Evolutionary conservation across 345 rosid genomes (phyloP).

Genomic region (Bretschneidera sinensis): DNA sequence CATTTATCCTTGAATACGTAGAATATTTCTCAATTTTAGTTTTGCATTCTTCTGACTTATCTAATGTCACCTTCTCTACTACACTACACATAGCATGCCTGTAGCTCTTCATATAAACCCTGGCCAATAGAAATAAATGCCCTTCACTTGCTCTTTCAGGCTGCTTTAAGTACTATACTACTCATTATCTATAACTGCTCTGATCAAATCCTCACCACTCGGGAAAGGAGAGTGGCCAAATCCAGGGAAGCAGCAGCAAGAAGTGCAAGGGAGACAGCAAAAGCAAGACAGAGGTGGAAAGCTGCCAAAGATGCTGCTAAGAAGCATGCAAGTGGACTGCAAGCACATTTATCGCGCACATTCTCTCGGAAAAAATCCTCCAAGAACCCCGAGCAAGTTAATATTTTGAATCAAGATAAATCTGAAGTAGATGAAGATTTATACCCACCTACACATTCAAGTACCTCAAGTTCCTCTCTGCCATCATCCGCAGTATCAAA

Average conservation of each 20-base stretch:
- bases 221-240: conserved; percentile 73
- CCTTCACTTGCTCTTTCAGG: conserved; percentile 44
- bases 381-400: conserved; percentile 28
- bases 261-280: conserved; percentile 60
- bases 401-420: conserved; percentile 39
- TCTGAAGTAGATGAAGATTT: conserved; percentile 36
- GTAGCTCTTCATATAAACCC: conserved; percentile 3
- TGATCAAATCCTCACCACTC: conserved; percentile 70
- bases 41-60: conserved; percentile 1
- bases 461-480: conserved; percentile 23
- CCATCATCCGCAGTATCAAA: conserved; percentile 22
- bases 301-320: conserved; percentile 61
- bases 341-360: conserved; percentile 53
- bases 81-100: neutral
- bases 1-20: conserved; percentile 3
- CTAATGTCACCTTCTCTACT: conserved; percentile 4
- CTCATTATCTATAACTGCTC: conserved; percentile 86
- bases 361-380: conserved; percentile 45
- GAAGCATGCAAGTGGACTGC: conserved; percentile 65
- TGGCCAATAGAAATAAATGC: conserved; percentile 2
- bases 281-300: conserved; percentile 78
- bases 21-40: neutral
- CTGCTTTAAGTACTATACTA: conserved; percentile 59
- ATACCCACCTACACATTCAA: conserved; percentile 27
- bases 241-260: conserved; percentile 87